Conservation (phyloP, 306 rosid species). For the Castanea sativa region DNA sequence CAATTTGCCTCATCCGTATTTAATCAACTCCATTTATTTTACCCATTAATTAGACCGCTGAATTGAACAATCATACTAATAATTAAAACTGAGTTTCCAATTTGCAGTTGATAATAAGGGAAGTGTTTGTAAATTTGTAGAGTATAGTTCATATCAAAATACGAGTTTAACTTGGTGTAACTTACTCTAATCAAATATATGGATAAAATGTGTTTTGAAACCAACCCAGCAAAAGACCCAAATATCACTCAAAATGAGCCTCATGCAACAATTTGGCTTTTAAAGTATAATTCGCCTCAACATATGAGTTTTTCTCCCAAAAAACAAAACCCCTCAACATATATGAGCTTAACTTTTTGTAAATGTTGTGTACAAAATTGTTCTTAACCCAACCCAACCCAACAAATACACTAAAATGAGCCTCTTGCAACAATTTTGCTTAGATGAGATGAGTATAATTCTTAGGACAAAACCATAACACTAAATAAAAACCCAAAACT, state of each 20-base stretch:
- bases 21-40: background rate
- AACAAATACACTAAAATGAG: too few species aligned
- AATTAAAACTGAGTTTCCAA: background rate
- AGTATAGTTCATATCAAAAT: too few species aligned
- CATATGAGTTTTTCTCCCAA: too few species aligned
- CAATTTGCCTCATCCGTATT: background rate
- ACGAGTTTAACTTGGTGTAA: too few species aligned
- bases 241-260: too few species aligned
- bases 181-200: too few species aligned
- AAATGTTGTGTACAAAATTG: background rate
- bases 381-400: background rate
- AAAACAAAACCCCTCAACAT: too few species aligned
- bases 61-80: background rate
- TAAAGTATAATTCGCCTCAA: too few species aligned
- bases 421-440: background rate
- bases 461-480: background rate
- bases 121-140: too few species aligned
- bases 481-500: background rate
- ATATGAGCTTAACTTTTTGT: background rate
- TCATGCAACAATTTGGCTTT: background rate
- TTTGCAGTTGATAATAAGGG: background rate
- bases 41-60: background rate
- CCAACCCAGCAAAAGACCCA: too few species aligned
- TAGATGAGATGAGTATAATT: background rate
- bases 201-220: too few species aligned